A percentile compares a stretch with the other conserved stretches of the same genome.
These are phyloP conservation scores for Acer yangbiense DNA, from an alignment of 345 rosid genomes.

Conservation along the genomic window DNA sequence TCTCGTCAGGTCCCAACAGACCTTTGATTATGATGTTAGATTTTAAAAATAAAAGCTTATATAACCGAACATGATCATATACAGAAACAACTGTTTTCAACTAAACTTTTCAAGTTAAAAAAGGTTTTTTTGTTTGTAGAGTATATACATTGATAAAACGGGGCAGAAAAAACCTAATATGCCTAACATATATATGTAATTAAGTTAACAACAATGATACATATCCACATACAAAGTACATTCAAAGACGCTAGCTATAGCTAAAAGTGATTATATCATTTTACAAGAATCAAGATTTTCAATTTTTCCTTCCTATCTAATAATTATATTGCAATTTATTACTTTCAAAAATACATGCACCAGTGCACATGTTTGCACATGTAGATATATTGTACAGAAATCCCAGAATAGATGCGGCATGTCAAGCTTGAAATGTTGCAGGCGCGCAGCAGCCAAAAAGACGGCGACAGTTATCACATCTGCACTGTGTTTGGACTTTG, in stretches of 20 bases:
- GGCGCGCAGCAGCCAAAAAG: not conserved
- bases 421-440: not conserved
- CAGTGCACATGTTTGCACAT: not conserved
- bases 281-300: not conserved
- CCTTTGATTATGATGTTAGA: too few relatives aligned
- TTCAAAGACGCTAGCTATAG: constrained; percentile 2
- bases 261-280: too few relatives aligned
- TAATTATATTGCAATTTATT: not conserved
- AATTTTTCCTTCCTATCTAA: not conserved
- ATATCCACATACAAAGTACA: not conserved
- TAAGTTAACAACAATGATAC: not conserved
- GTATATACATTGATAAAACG: not conserved
- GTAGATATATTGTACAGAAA: not conserved
- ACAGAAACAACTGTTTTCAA: too few relatives aligned
- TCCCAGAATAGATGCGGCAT: not conserved
- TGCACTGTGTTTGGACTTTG: not conserved
- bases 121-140: not conserved
- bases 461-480: not conserved
- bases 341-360: constrained; percentile 2
- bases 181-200: constrained; percentile 8
- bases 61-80: not conserved
- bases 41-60: too few relatives aligned
- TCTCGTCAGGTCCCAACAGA: too few relatives aligned
- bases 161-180: not conserved
- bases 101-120: not conserved